Evolutionary conservation across 768 basidiomycete species (phyloP), one percentile per base, ranked within the genome.

Genomic region (Collybia nuda): DNA sequence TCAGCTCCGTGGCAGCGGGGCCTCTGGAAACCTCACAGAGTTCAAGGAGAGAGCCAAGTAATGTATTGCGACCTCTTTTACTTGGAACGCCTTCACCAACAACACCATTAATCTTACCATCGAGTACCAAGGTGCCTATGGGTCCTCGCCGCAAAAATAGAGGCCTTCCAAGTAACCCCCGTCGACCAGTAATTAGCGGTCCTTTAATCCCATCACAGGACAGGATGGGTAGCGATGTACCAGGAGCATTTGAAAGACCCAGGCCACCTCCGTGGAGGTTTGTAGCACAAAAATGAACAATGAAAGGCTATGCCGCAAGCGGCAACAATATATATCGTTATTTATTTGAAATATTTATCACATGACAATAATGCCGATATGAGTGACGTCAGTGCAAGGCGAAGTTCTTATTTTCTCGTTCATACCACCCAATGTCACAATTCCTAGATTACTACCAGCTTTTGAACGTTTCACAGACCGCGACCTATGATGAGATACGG

Each of bases 381-480:
- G 14, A 32, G 14, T 32, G 32, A 32, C 32, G 32, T 32, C 32
- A 32, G 6, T 32, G 32, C 24, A 4, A 4, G 24, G 7, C 24
- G 3, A 26, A 26, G 7, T 26, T 26, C 7, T 7, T 26, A 26
- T 26, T 26, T 26, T 26, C n/a, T n/a, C n/a, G 3, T 11, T 14
- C 12, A 14, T 32, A 5, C 9, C 9, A 32, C 7, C 7, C 14
- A 32, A 89, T 90, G 88, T 81, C 89, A 44, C 70, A 78, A 24
- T 86, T 92, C 60, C 90, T 90, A 11, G 87, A 91, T 63, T 93
- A 93, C 61, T 93, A 93, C 62, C 70, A 73, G 21, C 73, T 93
- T 18, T 73, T 93, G 43, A 69, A 67, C 51, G 57, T 90, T 14
- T 56, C 76, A 6, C 76, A 72, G 63, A 75, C 74, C 51, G 86